A percentile compares a stretch with the other conserved stretches of the same genome.
Evolutionary conservation across 2,329 filamentous ascomycete species (phyloP).

Genomic region (Ceratocystis variospora): DNA sequence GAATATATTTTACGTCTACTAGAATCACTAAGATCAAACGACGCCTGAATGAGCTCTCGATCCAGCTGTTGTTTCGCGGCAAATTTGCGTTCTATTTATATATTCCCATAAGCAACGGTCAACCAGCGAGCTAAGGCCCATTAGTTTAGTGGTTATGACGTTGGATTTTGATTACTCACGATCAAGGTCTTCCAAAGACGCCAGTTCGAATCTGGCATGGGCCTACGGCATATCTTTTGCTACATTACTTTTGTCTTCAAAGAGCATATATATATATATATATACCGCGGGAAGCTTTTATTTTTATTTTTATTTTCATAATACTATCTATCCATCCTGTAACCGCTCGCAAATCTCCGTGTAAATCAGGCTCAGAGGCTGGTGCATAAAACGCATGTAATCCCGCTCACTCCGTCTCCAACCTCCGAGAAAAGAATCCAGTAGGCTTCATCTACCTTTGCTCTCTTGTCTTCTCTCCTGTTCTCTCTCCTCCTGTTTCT

Average conservation of each 20-base stretch:
- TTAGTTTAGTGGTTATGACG: slow-evolving; percentile 20
- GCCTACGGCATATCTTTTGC: neutral
- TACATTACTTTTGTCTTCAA: slow-evolving; percentile 12
- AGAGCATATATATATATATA: too few species aligned
- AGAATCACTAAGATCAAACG: too few species aligned
- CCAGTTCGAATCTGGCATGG: slow-evolving; percentile 19
- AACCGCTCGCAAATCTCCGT: neutral
- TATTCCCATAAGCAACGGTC: neutral
- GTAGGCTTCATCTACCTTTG: neutral
- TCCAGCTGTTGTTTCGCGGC: too few species aligned
- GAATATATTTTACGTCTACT: too few species aligned
- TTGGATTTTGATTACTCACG: slow-evolving; percentile 18
- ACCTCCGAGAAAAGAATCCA: neutral
- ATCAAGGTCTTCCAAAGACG: slow-evolving; percentile 18
- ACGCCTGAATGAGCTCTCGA: too few species aligned
- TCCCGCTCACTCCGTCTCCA: neutral
- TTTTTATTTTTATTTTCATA: neutral
- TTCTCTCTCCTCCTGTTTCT: neutral
- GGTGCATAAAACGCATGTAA: neutral
- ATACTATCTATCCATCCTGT: neutral
- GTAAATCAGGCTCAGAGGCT: neutral
- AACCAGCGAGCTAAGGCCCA: slow-evolving; percentile 4
- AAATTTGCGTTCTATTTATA: neutral
- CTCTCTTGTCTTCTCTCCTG: slow-evolving; percentile 15
- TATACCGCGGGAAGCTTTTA: neutral